These are phyloP conservation scores for Aspergillus pseudonomiae DNA, from an alignment of 2,329 filamentous ascomycete genomes.

Conservation along the genomic window DNA sequence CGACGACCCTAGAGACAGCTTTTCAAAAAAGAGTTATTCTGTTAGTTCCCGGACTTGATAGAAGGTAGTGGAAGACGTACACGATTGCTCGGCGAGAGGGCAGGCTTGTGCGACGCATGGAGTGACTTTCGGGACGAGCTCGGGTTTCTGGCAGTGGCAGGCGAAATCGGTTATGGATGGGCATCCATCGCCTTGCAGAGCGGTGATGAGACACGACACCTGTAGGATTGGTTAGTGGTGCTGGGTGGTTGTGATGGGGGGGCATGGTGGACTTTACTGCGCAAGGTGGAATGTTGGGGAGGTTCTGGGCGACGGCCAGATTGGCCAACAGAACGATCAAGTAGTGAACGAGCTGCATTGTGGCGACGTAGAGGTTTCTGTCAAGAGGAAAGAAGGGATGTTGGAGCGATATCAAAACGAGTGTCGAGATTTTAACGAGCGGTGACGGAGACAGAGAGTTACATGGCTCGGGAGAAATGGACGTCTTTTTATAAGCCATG, in stretches of 20 bases:
- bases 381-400: neutral
- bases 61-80: conserved; percentile 26
- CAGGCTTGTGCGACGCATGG: conserved; percentile 53
- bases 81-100: conserved; percentile 39
- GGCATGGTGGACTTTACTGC: conserved; percentile 40
- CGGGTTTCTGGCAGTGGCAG: conserved; percentile 53
- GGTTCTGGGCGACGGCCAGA: conserved; percentile 48
- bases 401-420: neutral
- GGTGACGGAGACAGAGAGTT: neutral
- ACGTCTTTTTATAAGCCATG: neutral
- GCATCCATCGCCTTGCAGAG: conserved; percentile 50
- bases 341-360: conserved; percentile 38
- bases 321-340: conserved; percentile 45
- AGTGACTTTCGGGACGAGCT: conserved; percentile 45
- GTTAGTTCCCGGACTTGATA: neutral
- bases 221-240: conserved; percentile 23
- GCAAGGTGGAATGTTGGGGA: conserved; percentile 50
- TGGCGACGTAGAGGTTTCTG: conserved; percentile 11
- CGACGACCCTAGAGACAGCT: conserved; percentile 43
- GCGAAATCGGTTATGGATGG: conserved; percentile 50
- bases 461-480: neutral
- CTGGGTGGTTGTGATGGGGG: neutral
- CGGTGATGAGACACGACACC: conserved; percentile 50
- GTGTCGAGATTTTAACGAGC: conserved; percentile 5
- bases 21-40: neutral